These are phyloP conservation scores for Oxyria digyna DNA, from an alignment of 148 eudicot species.

Conservation along the genomic window DNA sequence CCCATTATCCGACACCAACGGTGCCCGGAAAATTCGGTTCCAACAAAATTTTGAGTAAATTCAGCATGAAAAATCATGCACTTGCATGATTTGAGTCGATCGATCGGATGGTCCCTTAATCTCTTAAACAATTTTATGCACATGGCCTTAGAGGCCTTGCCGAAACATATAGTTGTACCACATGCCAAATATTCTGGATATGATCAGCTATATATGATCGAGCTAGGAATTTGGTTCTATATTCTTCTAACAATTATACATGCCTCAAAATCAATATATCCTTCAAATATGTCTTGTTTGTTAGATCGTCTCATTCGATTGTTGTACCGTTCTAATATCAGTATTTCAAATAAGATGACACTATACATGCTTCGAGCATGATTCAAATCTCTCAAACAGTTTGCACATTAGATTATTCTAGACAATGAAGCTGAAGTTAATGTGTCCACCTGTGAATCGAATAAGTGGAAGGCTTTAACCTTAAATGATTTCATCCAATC, in stretches of 20 bases:
- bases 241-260: background rate
- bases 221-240: background rate
- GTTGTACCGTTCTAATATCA: no score
- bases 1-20: no score
- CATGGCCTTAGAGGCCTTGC: background rate
- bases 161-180: background rate
- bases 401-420: no score
- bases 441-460: background rate
- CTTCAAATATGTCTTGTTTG: no score
- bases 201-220: no score
- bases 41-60: background rate
- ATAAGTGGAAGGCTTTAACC: background rate
- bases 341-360: no score
- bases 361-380: no score
- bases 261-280: no score
- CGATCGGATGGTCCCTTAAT: slow-evolving; percentile 1
- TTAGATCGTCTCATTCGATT: no score
- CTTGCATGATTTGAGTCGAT: background rate
- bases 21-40: no score
- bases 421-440: background rate
- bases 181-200: background rate
- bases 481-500: background rate
- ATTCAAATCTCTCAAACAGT: no score
- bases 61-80: background rate
- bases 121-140: background rate